Evolutionary conservation across 306 rosid species (phyloP).

Genomic region (Pyrus betulifolia): DNA sequence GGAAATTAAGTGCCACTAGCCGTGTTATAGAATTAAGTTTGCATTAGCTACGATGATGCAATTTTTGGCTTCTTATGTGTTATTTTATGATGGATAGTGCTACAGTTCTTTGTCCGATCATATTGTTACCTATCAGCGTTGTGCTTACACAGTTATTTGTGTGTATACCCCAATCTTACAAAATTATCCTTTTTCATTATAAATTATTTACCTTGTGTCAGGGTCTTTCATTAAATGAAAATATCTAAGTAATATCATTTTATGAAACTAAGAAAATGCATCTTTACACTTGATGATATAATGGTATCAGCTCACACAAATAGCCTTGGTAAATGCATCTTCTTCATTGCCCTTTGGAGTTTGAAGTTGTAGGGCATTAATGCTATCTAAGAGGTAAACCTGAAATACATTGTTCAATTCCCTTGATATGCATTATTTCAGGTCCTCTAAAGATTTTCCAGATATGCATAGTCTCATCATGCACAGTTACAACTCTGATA

Average conservation of each 20-base stretch:
- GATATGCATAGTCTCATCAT: constrained; percentile 85
- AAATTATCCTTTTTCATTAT: not conserved
- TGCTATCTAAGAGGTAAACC: constrained; percentile 29
- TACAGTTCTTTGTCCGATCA: not conserved
- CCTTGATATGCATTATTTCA: constrained; percentile 72
- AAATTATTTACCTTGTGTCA: not conserved
- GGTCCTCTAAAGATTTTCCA: constrained; percentile 88
- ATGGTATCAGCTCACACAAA: not conserved
- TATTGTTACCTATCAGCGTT: not conserved
- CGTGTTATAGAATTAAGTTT: not conserved
- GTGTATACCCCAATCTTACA: not conserved
- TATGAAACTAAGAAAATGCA: not conserved
- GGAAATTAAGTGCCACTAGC: not conserved
- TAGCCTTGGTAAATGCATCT: constrained; percentile 21
- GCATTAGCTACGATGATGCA: not conserved
- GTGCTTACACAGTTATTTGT: not conserved
- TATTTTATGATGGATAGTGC: not conserved
- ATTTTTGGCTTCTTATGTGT: not conserved
- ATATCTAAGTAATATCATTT: not conserved
- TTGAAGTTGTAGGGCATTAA: constrained; percentile 28
- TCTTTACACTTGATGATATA: not conserved
- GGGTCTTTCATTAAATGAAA: not conserved
- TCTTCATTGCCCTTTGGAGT: constrained; percentile 27
- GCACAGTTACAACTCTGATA: constrained; percentile 83
- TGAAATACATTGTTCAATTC: constrained; percentile 56